Evolutionary conservation across 2,329 filamentous ascomycete genomes (phyloP).

Genomic region (Cercospora sp.): DNA sequence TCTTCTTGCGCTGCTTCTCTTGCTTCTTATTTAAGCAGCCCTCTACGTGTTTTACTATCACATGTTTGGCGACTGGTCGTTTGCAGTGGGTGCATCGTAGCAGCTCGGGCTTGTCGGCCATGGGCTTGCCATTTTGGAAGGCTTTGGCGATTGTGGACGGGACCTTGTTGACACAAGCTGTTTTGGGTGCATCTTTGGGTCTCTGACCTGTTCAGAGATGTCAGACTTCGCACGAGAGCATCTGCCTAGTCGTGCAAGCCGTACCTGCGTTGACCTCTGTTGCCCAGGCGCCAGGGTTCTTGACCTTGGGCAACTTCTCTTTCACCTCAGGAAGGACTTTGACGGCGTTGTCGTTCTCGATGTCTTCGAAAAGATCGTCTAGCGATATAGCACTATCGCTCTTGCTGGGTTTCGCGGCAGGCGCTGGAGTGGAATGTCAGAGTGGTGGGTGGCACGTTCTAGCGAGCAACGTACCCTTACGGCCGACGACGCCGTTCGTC

Average conservation of each 20-base stretch:
- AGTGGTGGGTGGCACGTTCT: constrained; percentile 8
- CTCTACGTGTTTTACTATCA: constrained; percentile 76
- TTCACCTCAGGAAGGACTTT: constrained; percentile 34
- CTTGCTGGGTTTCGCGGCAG: constrained; percentile 25
- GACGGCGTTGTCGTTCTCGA: constrained; percentile 26
- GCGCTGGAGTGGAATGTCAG: constrained; percentile 30
- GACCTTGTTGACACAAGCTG: constrained; percentile 56
- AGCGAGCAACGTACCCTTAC: constrained; percentile 33
- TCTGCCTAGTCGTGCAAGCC: not conserved
- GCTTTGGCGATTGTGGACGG: constrained; percentile 75
- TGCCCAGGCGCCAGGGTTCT: constrained; percentile 40
- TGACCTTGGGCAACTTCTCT: constrained; percentile 35
- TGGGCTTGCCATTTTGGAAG: constrained; percentile 77
- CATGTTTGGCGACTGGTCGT: constrained; percentile 75
- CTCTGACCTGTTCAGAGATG: constrained; percentile 17
- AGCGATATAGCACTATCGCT: constrained; percentile 30
- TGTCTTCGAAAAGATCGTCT: constrained; percentile 37
- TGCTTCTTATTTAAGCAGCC: constrained; percentile 82
- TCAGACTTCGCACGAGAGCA: not conserved
- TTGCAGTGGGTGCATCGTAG: constrained; percentile 92
- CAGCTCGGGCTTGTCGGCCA: constrained; percentile 76
- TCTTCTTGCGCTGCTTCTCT: constrained; percentile 61
- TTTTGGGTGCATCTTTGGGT: constrained; percentile 23
- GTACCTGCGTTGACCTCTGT: constrained; percentile 33
- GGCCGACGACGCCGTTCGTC: constrained; percentile 36